Evolutionary conservation across 2,329 filamentous ascomycete species (phyloP).

Genomic region (Fusarium praegraminearum): DNA sequence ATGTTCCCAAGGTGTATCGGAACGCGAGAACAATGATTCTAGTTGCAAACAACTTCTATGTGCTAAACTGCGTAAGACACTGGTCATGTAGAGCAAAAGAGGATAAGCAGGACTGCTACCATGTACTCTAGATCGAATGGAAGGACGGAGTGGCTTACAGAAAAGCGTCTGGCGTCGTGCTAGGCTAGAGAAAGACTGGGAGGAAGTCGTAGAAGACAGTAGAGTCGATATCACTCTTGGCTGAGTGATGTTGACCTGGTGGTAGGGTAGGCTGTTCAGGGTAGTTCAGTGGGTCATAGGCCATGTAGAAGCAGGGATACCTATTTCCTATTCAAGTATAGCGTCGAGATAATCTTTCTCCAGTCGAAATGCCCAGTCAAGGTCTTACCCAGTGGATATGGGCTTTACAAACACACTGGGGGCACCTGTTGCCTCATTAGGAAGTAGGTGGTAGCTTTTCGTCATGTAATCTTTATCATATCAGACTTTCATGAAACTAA

Average conservation of each 20-base stretch:
- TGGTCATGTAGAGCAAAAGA: too few relatives aligned
- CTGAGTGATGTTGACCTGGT: background rate
- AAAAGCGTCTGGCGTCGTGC: background rate
- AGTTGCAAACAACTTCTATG: too few relatives aligned
- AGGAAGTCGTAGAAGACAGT: background rate
- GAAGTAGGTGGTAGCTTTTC: background rate
- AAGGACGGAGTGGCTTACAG: background rate
- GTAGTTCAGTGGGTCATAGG: background rate
- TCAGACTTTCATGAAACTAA: accelerated
- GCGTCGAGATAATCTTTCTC: too few relatives aligned
- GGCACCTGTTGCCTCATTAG: background rate
- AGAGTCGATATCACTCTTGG: background rate
- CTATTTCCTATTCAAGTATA: background rate
- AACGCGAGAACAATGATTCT: too few relatives aligned
- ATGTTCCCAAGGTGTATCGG: too few relatives aligned
- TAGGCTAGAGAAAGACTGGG: background rate
- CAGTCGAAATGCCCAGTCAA: background rate
- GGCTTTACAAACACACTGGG: background rate
- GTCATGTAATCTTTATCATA: background rate
- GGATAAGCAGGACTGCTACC: background rate
- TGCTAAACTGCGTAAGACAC: too few relatives aligned
- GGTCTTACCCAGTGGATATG: background rate
- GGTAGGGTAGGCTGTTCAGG: too few relatives aligned
- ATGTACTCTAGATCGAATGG: background rate
- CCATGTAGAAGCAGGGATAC: background rate